Conservation (phyloP, 805 yeast species). For the Sugiyamaella valdiviana region DNA sequence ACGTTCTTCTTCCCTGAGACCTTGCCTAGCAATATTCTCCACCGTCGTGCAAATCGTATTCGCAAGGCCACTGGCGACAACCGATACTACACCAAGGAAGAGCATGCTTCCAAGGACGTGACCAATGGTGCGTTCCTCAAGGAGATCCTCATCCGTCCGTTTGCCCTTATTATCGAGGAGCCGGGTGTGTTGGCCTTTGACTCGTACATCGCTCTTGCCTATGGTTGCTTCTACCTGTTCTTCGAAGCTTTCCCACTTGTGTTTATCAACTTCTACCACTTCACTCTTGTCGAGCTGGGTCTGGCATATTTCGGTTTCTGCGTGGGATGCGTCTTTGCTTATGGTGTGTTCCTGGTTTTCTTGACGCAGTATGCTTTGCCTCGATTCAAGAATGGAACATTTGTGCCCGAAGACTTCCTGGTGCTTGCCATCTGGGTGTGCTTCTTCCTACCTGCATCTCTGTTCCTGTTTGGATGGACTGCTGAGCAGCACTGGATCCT, state of each 20-base stretch:
- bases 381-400: constrained; percentile 6
- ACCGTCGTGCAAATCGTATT: constrained; percentile 39
- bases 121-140: constrained; percentile 9
- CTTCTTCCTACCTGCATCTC: constrained; percentile 37
- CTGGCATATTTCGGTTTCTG: constrained; percentile 42
- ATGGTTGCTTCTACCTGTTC: constrained; percentile 49
- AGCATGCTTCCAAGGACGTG: constrained; percentile 30
- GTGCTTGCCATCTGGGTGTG: constrained; percentile 15
- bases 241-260: constrained; percentile 60
- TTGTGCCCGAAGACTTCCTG: constrained; percentile 16
- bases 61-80: constrained; percentile 45
- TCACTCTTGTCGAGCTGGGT: constrained; percentile 45
- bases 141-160: constrained; percentile 33
- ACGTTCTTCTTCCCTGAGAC: constrained; percentile 50
- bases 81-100: constrained; percentile 52
- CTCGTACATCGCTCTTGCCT: constrained; percentile 45
- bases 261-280: constrained; percentile 40
- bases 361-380: constrained; percentile 9
- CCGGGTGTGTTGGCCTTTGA: constrained; percentile 52
- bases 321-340: constrained; percentile 43
- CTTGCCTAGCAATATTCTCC: constrained; percentile 48
- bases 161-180: constrained; percentile 42
- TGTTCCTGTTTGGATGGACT: constrained; percentile 51
- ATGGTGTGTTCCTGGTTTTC: constrained; percentile 8
- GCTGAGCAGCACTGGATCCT: constrained; percentile 45